phyloP scores from a whole-genome alignment of 2,329 filamentous ascomycete species.

The Graphilbum fragrans region DNA sequence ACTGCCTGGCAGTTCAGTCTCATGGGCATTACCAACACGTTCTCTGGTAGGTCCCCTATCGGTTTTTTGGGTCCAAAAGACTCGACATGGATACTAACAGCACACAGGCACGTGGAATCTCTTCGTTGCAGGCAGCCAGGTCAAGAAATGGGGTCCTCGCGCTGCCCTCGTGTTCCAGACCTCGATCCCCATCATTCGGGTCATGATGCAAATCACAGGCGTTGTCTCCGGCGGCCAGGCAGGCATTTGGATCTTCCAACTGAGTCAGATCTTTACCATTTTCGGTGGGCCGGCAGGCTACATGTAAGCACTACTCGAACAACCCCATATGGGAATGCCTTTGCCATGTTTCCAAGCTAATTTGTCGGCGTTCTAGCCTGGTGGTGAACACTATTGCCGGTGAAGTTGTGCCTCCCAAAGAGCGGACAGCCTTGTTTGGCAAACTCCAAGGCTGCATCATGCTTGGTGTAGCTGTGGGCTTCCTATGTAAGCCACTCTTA shows the following conservation, averaged over 20 bases:
- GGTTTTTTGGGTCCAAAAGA: too few relatives aligned
- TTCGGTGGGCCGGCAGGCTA: slow-evolving; percentile 59
- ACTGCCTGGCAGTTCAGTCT: slow-evolving; percentile 54
- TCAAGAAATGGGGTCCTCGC: slow-evolving; percentile 54
- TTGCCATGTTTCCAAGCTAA: background rate
- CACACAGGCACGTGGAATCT: slow-evolving; percentile 42
- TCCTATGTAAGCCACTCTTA: background rate
- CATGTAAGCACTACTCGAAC: too few relatives aligned
- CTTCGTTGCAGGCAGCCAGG: slow-evolving; percentile 54
- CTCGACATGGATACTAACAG: too few relatives aligned
- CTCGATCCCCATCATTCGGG: slow-evolving; percentile 50
- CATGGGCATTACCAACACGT: slow-evolving; percentile 53
- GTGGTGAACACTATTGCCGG: slow-evolving; percentile 57
- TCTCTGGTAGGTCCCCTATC: slow-evolving; percentile 38
- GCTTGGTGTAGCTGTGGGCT: slow-evolving; percentile 50
- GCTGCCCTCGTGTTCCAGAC: slow-evolving; percentile 50
- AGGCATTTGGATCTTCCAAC: slow-evolving; percentile 58
- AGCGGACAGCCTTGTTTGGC: slow-evolving; percentile 53
- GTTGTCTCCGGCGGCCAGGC: slow-evolving; percentile 46
- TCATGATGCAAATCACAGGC: slow-evolving; percentile 51
- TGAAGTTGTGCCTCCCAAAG: slow-evolving; percentile 46
- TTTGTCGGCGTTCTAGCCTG: slow-evolving; percentile 24
- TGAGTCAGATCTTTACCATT: slow-evolving; percentile 54
- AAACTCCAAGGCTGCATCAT: slow-evolving; percentile 54
- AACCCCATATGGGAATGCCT: background rate